Conservation (phyloP, 768 basidiomycete genomes). For the Leucocoprinus leucothites region DNA sequence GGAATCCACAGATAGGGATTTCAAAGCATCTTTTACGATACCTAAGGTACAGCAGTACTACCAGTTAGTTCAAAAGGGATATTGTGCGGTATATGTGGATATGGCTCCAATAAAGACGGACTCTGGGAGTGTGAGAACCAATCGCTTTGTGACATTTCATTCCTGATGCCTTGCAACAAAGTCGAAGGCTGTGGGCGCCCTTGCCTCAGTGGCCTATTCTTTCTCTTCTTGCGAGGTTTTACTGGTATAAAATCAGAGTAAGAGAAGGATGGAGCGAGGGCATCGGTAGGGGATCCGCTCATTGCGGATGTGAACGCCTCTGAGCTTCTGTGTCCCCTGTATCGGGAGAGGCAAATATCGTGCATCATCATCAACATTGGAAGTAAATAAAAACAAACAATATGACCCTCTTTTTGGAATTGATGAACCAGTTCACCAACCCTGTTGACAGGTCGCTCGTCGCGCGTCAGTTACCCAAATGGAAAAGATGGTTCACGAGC, state of each 20-base stretch:
- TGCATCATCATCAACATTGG: not conserved
- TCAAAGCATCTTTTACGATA: slow-evolving; percentile 31
- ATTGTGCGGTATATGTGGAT: not conserved
- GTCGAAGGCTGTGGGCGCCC: slow-evolving; percentile 31
- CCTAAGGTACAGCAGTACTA: slow-evolving; percentile 23
- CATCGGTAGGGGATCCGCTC: slow-evolving; percentile 14
- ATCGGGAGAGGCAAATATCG: slow-evolving; percentile 1
- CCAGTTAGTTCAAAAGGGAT: slow-evolving; percentile 2
- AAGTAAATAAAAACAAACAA: slow-evolving; percentile 19
- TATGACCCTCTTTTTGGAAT: not conserved
- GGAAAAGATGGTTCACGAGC: not conserved
- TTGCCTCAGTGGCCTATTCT: slow-evolving; percentile 26
- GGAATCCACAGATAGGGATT: slow-evolving; percentile 21
- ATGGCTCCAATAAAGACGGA: not conserved
- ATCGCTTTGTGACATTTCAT: slow-evolving; percentile 44
- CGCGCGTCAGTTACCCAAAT: not conserved
- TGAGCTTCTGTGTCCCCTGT: too few relatives aligned
- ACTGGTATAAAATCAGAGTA: slow-evolving; percentile 53
- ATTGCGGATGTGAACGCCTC: slow-evolving; percentile 10
- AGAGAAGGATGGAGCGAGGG: slow-evolving; percentile 30
- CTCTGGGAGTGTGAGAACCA: slow-evolving; percentile 47
- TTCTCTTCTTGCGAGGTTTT: slow-evolving; percentile 51
- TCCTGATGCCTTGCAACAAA: slow-evolving; percentile 38
- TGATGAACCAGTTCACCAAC: slow-evolving; percentile 22
- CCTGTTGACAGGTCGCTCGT: not conserved